Conservation (phyloP, 106 monocot genomes). For the Acorus calamus region DNA sequence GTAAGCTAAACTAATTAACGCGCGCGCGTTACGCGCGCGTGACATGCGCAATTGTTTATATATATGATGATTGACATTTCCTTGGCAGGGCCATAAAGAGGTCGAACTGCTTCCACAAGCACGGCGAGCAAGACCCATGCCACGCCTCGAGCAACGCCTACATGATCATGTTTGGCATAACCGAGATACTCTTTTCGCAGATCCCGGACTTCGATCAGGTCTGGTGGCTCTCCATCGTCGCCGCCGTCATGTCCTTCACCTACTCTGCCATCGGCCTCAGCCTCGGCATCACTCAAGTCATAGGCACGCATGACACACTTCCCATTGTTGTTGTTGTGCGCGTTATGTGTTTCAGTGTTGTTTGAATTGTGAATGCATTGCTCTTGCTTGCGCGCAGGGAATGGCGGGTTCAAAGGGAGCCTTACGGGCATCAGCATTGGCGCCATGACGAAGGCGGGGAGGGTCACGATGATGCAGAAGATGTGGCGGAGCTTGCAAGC, state of each 20-base stretch:
- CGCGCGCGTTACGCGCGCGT: no score
- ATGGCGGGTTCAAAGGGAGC: conserved; percentile 25
- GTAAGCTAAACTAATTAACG: conserved; percentile 18
- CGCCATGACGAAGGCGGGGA: conserved; percentile 23
- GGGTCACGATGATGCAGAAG: conserved; percentile 20
- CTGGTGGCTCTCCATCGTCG: conserved; percentile 67
- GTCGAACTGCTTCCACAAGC: conserved; percentile 48
- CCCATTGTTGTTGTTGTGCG: not conserved
- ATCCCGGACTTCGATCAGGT: conserved; percentile 68
- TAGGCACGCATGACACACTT: conserved; percentile 17
- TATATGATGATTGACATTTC: not conserved
- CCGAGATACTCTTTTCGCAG: conserved; percentile 48
- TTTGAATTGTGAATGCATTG: not conserved
- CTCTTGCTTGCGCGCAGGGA: conserved; percentile 12
- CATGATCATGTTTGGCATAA: conserved; percentile 62
- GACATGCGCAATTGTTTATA: no score
- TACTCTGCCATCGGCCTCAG: conserved; percentile 48
- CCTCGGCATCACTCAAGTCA: conserved; percentile 42
- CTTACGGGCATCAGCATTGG: conserved; percentile 29
- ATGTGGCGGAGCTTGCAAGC: conserved; percentile 22
- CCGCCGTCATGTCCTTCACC: conserved; percentile 74
- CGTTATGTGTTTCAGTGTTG: not conserved
- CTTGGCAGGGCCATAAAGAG: conserved; percentile 45
- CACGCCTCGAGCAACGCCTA: conserved; percentile 38
- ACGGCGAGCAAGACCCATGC: conserved; percentile 32